These are phyloP conservation scores for Persicaria tinctoria DNA, from an alignment of 148 eudicot genomes.

Conservation along the genomic window DNA sequence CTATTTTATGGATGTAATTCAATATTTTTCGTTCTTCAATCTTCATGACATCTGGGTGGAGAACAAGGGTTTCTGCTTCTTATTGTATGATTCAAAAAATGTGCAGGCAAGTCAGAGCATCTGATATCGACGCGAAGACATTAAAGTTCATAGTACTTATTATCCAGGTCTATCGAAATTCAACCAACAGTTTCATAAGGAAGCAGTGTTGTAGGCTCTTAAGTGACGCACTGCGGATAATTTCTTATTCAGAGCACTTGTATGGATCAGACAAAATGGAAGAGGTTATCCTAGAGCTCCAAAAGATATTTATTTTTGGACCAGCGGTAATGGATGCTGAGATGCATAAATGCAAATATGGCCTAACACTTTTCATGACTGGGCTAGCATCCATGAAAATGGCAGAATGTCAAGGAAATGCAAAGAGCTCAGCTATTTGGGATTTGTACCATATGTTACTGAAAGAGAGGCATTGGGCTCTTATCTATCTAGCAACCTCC, in stretches of 20 bases:
- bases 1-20: neutral
- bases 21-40: neutral
- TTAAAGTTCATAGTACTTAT: conserved; percentile 47
- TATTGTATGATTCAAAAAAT: conserved; percentile 4
- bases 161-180: conserved; percentile 34
- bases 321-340: conserved; percentile 29
- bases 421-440: conserved; percentile 49
- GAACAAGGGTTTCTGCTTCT: neutral
- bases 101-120: conserved; percentile 50
- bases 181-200: conserved; percentile 31
- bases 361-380: conserved; percentile 69
- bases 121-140: conserved; percentile 50
- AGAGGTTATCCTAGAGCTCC: conserved; percentile 58
- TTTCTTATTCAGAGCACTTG: conserved; percentile 49
- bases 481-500: conserved; percentile 57
- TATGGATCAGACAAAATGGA: conserved; percentile 63
- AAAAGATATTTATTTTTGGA: conserved; percentile 47
- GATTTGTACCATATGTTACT: conserved; percentile 73
- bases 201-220: conserved; percentile 45
- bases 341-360: conserved; percentile 64
- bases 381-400: conserved; percentile 59
- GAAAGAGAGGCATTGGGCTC: conserved; percentile 85
- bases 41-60: neutral
- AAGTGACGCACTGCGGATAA: conserved; percentile 52
- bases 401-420: conserved; percentile 38